Percentiles rank a stretch among this genome's conserved stretches.
These are phyloP conservation scores for Homolaphlyctis polyrhiza DNA, from an alignment of 371 early-diverging fungal genomes.

Conservation along the genomic window DNA sequence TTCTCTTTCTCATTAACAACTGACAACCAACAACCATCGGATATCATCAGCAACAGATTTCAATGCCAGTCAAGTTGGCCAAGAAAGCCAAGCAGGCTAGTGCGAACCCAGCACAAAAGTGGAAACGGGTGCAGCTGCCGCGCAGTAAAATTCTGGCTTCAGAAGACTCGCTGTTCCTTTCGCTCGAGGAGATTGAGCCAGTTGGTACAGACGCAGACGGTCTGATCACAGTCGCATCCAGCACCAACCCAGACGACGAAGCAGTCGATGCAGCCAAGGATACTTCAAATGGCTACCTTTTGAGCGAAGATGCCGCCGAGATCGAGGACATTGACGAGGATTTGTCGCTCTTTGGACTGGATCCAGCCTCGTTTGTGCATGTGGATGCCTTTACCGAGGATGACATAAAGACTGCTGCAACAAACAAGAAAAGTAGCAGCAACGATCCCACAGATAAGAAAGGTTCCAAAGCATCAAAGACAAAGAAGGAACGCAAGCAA, in stretches of 20 bases:
- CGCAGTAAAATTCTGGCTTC: too few relatives aligned
- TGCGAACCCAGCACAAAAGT: too few relatives aligned
- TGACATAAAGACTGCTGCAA: background rate
- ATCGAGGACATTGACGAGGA: background rate
- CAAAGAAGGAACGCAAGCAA: too few relatives aligned
- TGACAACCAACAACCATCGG: too few relatives aligned
- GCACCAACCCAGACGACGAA: background rate
- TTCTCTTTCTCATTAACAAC: too few relatives aligned
- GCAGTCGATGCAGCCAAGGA: background rate
- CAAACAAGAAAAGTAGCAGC: background rate
- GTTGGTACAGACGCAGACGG: background rate
- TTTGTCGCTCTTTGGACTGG: background rate
- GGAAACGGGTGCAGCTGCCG: too few relatives aligned
- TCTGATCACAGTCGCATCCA: background rate
- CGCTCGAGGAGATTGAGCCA: slow-evolving; percentile 1
- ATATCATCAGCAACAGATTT: too few relatives aligned
- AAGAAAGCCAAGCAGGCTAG: too few relatives aligned
- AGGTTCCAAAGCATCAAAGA: too few relatives aligned
- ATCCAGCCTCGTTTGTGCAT: background rate
- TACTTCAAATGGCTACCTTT: background rate
- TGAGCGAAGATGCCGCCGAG: background rate
- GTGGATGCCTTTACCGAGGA: background rate
- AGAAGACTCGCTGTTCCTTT: background rate
- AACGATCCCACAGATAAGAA: background rate
- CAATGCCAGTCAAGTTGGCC: too few relatives aligned